phyloP scores from a whole-genome alignment of 2,329 filamentous ascomycete genomes.

The Fusarium bulbicola region DNA sequence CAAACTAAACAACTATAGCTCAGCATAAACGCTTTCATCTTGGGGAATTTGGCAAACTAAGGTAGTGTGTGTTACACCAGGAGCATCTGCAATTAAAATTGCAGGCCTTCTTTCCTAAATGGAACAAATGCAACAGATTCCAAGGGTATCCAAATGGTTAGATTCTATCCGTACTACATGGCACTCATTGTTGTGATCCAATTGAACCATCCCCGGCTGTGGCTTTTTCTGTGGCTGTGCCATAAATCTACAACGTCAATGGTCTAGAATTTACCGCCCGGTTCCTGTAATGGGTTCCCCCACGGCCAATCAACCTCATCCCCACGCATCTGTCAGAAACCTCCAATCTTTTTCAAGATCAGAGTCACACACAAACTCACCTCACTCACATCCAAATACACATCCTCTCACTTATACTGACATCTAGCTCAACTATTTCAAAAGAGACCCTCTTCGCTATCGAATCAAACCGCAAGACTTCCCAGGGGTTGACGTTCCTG shows the following conservation, averaged over 20 bases:
- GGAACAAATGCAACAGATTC: not conserved
- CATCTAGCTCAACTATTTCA: conserved; percentile 2
- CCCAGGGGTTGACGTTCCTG: conserved; percentile 14
- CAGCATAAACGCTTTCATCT: not conserved
- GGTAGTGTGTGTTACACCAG: not conserved
- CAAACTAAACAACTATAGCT: not conserved
- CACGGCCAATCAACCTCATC: conserved; percentile 32
- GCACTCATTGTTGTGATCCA: conserved; percentile 2
- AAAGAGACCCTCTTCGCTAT: not conserved
- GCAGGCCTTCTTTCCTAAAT: not conserved
- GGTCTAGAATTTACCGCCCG: conserved; percentile 3
- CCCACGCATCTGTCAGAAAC: conserved; percentile 30
- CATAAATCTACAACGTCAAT: conserved; percentile 1
- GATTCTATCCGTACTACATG: not conserved
- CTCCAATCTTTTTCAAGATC: conserved; percentile 8
- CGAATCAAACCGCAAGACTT: conserved; percentile 1
- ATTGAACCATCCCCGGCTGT: conserved; percentile 12
- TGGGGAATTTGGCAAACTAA: not conserved
- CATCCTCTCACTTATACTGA: not conserved
- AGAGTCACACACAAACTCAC: conserved; percentile 2
- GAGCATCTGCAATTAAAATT: not conserved
- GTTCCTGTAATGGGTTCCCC: conserved; percentile 2
- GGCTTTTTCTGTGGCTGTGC: conserved; percentile 34
- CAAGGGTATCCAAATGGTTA: not conserved
- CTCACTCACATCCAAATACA: not conserved